These are phyloP conservation scores for Brassica cretica DNA, from an alignment of 345 rosid species.

Conservation along the genomic window DNA sequence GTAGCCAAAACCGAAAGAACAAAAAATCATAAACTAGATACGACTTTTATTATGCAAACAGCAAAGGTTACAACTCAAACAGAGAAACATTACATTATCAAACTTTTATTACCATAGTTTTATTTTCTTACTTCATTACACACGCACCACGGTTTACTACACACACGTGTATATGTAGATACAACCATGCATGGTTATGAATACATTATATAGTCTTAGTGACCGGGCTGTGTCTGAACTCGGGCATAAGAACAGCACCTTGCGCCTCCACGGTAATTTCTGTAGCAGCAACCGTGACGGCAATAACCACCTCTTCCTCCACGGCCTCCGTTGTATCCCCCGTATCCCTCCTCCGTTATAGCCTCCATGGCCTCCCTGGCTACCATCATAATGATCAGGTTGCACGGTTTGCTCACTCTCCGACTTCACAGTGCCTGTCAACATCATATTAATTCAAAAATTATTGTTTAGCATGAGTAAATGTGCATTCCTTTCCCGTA, in stretches of 20 bases:
- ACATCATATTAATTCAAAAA: not conserved
- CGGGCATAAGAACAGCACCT: slow-evolving; percentile 4
- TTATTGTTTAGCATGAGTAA: not conserved
- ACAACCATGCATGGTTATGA: not conserved
- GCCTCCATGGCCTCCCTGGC: not conserved
- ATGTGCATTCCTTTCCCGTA: not conserved
- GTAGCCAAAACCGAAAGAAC: too few relatives aligned
- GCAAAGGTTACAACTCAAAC: not conserved
- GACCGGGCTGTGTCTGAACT: slow-evolving; percentile 4
- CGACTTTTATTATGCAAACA: not conserved
- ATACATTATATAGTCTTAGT: not conserved
- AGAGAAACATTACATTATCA: not conserved
- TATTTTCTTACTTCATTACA: not conserved
- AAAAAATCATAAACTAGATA: too few relatives aligned
- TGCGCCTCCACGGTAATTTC: not conserved
- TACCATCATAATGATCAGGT: not conserved
- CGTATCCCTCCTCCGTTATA: not conserved
- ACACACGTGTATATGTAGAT: not conserved
- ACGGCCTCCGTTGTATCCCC: not conserved
- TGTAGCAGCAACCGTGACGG: not conserved
- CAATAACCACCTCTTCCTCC: not conserved
- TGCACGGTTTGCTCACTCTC: slow-evolving; percentile 16
- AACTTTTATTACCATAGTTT: not conserved
- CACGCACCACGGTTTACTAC: not conserved
- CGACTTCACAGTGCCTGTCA: not conserved